Percentiles rank a stretch among this genome's conserved stretches.
Evolutionary conservation across 1,284 basidiomycete genomes (phyloP).

Genomic region (Calocybe gambosa): DNA sequence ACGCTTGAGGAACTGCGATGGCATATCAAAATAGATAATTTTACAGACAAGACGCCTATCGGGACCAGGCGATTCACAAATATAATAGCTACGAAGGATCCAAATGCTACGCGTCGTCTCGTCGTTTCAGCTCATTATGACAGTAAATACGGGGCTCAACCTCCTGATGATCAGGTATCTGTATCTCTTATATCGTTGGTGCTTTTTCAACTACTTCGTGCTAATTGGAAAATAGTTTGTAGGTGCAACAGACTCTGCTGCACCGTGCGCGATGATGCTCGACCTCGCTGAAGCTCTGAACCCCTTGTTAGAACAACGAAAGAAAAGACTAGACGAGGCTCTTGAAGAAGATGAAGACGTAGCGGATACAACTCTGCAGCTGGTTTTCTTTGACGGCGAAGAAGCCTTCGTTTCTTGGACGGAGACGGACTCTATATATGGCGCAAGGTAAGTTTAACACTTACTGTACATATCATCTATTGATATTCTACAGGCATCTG

Average conservation of each 20-base stretch:
- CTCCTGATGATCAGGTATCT: conserved; percentile 68
- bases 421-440: conserved; percentile 87
- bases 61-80: conserved; percentile 84
- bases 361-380: conserved; percentile 79
- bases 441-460: conserved; percentile 57
- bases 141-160: conserved; percentile 81
- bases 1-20: conserved; percentile 72
- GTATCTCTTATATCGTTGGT: neutral
- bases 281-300: conserved; percentile 81
- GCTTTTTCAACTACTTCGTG: conserved; percentile 1
- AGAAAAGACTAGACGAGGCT: conserved; percentile 48
- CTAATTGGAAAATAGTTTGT: conserved; percentile 62
- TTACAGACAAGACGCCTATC: conserved; percentile 78
- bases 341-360: conserved; percentile 71
- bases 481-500: conserved; percentile 56
- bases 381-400: conserved; percentile 98
- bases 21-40: conserved; percentile 80
- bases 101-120: conserved; percentile 73
- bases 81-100: conserved; percentile 91
- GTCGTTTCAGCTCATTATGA: conserved; percentile 95
- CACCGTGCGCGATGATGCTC: conserved; percentile 90
- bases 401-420: conserved; percentile 95
- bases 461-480: neutral
- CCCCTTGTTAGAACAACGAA: conserved; percentile 62
- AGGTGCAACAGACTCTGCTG: conserved; percentile 96